A percentile compares a stretch with the other conserved stretches of the same genome.
These are phyloP conservation scores for Syzygium aromaticum DNA, from an alignment of 345 rosid genomes.

Conservation along the genomic window DNA sequence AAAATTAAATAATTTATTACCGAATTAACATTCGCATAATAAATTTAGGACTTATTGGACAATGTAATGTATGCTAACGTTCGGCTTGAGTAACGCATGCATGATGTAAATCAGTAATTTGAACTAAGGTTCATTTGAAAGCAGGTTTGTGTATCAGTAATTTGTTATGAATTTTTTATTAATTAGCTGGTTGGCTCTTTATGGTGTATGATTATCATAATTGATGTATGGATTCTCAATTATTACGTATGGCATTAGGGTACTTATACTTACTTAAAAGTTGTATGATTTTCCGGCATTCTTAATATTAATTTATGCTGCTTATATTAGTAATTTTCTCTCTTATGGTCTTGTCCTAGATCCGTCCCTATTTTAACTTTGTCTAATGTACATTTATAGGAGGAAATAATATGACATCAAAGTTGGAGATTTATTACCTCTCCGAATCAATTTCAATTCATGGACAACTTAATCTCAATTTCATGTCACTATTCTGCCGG, in stretches of 20 bases:
- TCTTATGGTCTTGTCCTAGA: no score
- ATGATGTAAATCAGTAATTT: no score
- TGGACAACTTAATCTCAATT: background rate
- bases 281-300: no score
- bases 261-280: no score
- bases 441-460: background rate
- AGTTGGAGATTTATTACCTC: background rate
- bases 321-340: no score
- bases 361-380: background rate
- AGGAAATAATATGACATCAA: background rate
- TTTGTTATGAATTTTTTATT: no score
- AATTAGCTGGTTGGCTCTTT: no score
- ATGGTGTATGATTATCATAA: no score
- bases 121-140: background rate
- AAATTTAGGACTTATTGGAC: rapidly evolving
- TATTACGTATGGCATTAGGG: no score
- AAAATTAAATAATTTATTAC: rapidly evolving
- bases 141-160: background rate
- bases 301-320: no score
- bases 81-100: background rate
- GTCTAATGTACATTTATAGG: background rate
- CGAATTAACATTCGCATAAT: rapidly evolving
- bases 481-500: background rate
- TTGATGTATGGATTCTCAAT: no score
- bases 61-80: background rate